Percentiles rank a stretch among this genome's conserved stretches.
phyloP scores from a whole-genome alignment of 306 rosid species.

The Corylus avellana region DNA sequence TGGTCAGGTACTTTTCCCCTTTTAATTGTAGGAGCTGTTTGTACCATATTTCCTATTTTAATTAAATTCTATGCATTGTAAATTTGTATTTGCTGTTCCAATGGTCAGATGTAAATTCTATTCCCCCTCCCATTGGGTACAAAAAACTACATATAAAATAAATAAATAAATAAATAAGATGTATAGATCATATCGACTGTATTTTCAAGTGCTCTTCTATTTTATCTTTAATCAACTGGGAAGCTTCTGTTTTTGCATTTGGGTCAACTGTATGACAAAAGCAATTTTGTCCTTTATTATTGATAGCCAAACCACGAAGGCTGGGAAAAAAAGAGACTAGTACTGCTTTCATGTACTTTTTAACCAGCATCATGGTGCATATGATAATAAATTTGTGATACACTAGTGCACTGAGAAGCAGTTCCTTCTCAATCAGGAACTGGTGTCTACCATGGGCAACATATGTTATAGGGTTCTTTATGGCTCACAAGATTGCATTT shows the following conservation, averaged over 20 bases:
- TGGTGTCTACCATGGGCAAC: background rate
- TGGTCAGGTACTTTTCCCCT: conserved; percentile 76
- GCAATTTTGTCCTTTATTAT: background rate
- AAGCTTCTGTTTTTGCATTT: background rate
- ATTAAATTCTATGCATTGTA: background rate
- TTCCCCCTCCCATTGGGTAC: too few species aligned
- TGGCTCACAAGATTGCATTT: conserved; percentile 20
- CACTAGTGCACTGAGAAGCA: background rate
- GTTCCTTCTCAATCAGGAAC: background rate
- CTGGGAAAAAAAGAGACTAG: conserved; percentile 14
- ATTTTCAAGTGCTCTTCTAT: background rate
- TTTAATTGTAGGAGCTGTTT: background rate
- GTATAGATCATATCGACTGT: background rate
- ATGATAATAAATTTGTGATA: background rate
- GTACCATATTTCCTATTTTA: background rate
- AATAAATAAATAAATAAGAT: background rate
- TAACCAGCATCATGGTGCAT: background rate
- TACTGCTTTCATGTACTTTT: background rate
- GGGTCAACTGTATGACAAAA: background rate
- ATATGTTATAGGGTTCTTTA: background rate
- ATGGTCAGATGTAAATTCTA: background rate
- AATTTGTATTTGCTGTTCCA: background rate
- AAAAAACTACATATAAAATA: too few species aligned
- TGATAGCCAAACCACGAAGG: background rate
- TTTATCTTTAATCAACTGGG: background rate